Evolutionary conservation across 2,329 filamentous ascomycete species (phyloP), one percentile per base, ranked within the genome.

Genomic region (Paraconiothyrium sp.): DNA sequence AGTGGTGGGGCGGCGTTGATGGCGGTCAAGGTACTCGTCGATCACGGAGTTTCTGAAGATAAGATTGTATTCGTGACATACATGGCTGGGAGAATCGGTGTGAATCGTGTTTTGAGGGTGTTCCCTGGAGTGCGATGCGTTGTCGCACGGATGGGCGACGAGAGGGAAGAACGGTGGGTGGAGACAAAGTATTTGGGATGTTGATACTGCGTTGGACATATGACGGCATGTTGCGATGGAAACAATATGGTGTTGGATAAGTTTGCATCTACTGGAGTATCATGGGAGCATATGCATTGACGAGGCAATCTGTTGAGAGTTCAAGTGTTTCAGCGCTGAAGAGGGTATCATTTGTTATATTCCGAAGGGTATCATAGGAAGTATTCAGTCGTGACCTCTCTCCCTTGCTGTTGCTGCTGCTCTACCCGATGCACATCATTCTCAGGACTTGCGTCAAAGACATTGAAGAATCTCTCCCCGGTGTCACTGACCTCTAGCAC

Each of bases 391-490:
- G 88, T 85, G 61, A 88, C 87, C 71, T 86, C 86, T 80, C 93
- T 93, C 61, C 95, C 92, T 71, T 88, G 85, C 74, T 88, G 86
- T 63, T 90, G 87, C 78, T 95, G 92, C 73, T 91, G 86, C 76
- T 97, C 93, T 74, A 82, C 81, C 57, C 97, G 92, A 76, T 96
- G 92, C 69, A 90, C 82, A 77, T 98, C 94, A 73, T 99, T 97
- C 79, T 99, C 95, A 2, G 95, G 95, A 32, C 95, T 94, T 3
- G 95, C 95, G 59, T 96, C 93, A 78, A 99, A 99, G 27, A 98
- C 94, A 77, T 99, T 99, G 84, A 98, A 99, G 80, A 92, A 97
- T 61, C 94, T 86, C 79, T 97, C 93, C 41, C 95, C 94, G 0
- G 90, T 90, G 75, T 97, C 93, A 77, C 93, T 94, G 60, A 99